These are phyloP conservation scores for Puccinia brachypodii DNA, from an alignment of 1,284 basidiomycete species.

Conservation along the genomic window DNA sequence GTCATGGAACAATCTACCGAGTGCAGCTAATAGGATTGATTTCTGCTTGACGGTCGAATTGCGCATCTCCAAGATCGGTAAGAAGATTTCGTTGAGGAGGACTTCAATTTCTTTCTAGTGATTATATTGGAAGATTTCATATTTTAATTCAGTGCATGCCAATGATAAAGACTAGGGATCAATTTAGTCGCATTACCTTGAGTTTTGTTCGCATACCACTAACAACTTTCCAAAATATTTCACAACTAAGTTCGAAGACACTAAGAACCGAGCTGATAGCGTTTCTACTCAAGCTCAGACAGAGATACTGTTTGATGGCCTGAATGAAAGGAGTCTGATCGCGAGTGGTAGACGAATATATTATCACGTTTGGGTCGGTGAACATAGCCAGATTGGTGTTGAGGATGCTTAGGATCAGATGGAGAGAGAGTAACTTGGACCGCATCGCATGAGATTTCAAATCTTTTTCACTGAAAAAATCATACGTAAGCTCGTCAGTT, in stretches of 20 bases:
- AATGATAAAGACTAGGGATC: background rate
- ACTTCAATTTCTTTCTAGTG: slow-evolving; percentile 99
- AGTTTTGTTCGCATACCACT: slow-evolving; percentile 91
- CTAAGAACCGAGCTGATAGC: slow-evolving; percentile 92
- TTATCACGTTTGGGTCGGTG: slow-evolving; percentile 77
- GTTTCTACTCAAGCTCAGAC: slow-evolving; percentile 87
- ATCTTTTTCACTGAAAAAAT: slow-evolving; percentile 75
- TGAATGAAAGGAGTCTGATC: slow-evolving; percentile 86
- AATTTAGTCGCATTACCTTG: slow-evolving; percentile 65
- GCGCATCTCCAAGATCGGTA: slow-evolving; percentile 97
- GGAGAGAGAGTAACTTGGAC: slow-evolving; percentile 86
- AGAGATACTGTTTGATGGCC: slow-evolving; percentile 91
- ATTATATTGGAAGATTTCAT: too few relatives aligned
- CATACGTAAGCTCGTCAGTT: background rate
- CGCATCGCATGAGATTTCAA: slow-evolving; percentile 92
- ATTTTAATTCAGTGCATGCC: too few relatives aligned
- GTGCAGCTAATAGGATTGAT: slow-evolving; percentile 81
- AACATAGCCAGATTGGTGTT: slow-evolving; percentile 87
- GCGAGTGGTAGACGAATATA: slow-evolving; percentile 79
- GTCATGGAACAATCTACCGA: slow-evolving; percentile 77
- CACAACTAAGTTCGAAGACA: slow-evolving; percentile 96
- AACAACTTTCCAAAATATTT: slow-evolving; percentile 97
- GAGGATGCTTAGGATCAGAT: slow-evolving; percentile 86
- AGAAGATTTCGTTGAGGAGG: slow-evolving; percentile 95
- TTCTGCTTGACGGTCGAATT: slow-evolving; percentile 94